Percentiles rank a stretch among this genome's conserved stretches.
phyloP scores from a whole-genome alignment of 345 rosid genomes.

The Aquilaria sinensis region DNA sequence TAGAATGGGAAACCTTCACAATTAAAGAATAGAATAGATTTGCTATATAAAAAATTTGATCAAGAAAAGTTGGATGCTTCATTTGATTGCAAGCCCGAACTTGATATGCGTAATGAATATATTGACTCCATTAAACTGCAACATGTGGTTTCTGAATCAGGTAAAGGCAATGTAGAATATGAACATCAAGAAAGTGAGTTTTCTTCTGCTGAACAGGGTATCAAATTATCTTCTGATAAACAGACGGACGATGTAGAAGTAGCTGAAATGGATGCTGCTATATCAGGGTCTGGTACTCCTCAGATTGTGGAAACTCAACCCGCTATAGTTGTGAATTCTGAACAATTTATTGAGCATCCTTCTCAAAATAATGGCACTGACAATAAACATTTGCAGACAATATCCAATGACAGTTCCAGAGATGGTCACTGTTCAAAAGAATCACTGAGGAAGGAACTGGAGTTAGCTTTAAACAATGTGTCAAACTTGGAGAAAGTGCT shows the following conservation, averaged over 20 bases:
- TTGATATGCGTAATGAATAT: slow-evolving; percentile 27
- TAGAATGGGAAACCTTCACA: neutral
- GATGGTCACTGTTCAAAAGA: slow-evolving; percentile 52
- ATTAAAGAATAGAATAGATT: slow-evolving; percentile 5
- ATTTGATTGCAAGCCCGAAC: slow-evolving; percentile 32
- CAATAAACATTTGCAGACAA: slow-evolving; percentile 17
- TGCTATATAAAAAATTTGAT: slow-evolving; percentile 39
- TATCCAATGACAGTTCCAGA: neutral
- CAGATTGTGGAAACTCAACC: slow-evolving; percentile 26
- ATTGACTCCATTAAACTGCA: slow-evolving; percentile 27
- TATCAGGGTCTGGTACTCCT: slow-evolving; percentile 21
- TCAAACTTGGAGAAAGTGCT: slow-evolving; percentile 48
- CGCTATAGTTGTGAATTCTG: slow-evolving; percentile 17
- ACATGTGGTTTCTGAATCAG: slow-evolving; percentile 17
- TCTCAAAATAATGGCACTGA: slow-evolving; percentile 15
- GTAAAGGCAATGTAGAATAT: slow-evolving; percentile 24
- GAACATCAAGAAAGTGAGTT: slow-evolving; percentile 35
- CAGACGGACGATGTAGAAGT: slow-evolving; percentile 22
- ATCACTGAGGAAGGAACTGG: slow-evolving; percentile 65
- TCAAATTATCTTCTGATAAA: slow-evolving; percentile 30
- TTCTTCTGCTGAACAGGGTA: slow-evolving; percentile 31
- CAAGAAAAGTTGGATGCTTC: slow-evolving; percentile 42
- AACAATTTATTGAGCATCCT: slow-evolving; percentile 31
- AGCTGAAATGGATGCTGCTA: slow-evolving; percentile 14
- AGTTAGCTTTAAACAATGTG: slow-evolving; percentile 56